A percentile compares a stretch with the other conserved stretches of the same genome.
Conservation (phyloP, 2,329 filamentous ascomycete species). For the Phaeosphaeriaceae sp. region DNA sequence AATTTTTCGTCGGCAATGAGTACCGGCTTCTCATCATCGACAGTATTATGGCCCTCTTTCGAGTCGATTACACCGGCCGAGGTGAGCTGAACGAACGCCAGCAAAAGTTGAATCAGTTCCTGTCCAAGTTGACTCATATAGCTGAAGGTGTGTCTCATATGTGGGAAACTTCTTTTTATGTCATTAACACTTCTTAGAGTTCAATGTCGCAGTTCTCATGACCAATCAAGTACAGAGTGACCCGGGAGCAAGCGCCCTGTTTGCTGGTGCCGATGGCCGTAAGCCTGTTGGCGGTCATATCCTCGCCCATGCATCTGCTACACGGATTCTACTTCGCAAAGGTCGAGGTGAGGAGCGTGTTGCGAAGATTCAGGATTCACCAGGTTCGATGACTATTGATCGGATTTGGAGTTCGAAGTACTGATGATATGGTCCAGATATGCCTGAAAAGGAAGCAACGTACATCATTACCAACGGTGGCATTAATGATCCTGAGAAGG, state of each 20-base stretch:
- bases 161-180: constrained; percentile 1
- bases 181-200: constrained; percentile 54
- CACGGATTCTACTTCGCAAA: constrained; percentile 69
- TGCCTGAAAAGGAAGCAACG: constrained; percentile 71
- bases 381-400: constrained; percentile 58
- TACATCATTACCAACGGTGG: constrained; percentile 74
- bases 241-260: constrained; percentile 70
- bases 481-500: constrained; percentile 71
- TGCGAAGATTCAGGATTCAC: constrained; percentile 71
- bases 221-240: constrained; percentile 77
- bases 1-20: constrained; percentile 67
- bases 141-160: constrained; percentile 59
- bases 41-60: constrained; percentile 73
- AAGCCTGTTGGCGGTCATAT: constrained; percentile 73
- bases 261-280: constrained; percentile 70
- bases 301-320: constrained; percentile 71
- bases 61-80: constrained; percentile 70
- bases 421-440: constrained; percentile 58
- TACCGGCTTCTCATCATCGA: constrained; percentile 72
- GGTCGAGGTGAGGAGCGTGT: constrained; percentile 73
- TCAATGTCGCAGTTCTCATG: constrained; percentile 65
- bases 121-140: constrained; percentile 68
- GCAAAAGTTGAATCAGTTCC: constrained; percentile 70
- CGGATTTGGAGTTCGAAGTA: constrained; percentile 5
- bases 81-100: constrained; percentile 72